These are phyloP conservation scores for Rhodotorula babjevae DNA, from an alignment of 768 basidiomycete genomes.

Conservation along the genomic window DNA sequence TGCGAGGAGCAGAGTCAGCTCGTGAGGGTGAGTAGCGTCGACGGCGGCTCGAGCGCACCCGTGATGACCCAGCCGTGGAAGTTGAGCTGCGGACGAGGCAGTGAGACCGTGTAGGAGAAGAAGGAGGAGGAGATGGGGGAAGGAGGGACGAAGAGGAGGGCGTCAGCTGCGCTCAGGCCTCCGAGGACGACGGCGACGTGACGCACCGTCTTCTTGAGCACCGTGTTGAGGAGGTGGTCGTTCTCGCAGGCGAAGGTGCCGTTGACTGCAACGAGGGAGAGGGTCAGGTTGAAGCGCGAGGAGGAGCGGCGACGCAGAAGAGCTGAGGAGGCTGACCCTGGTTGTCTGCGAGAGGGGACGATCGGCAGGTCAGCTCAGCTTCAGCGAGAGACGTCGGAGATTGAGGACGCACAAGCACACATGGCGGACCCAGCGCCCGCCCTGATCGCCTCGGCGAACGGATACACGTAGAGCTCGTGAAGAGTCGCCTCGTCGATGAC, in stretches of 20 bases:
- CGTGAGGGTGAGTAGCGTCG: no score
- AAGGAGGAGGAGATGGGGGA: no score
- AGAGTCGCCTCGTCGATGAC: conserved; percentile 48
- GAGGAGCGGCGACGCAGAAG: not conserved
- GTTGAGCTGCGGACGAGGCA: not conserved
- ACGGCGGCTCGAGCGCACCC: no score
- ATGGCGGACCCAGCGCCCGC: conserved; percentile 29
- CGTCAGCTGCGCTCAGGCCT: not conserved
- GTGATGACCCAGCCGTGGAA: not conserved
- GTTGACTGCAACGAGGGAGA: not conserved
- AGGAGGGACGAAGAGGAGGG: not conserved
- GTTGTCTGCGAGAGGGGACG: no score
- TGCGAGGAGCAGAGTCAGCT: not conserved
- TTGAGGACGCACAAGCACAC: conserved; percentile 39
- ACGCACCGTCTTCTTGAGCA: conserved; percentile 61
- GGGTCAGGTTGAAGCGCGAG: no score
- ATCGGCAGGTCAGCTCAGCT: no score
- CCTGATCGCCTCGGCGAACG: conserved; percentile 10
- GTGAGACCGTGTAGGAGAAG: no score
- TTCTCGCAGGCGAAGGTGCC: conserved; percentile 61
- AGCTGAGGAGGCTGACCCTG: conserved; percentile 30
- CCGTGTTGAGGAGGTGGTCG: conserved; percentile 62
- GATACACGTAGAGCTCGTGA: conserved; percentile 41
- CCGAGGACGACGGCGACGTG: not conserved
- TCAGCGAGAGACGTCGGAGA: no score